These are phyloP conservation scores for Cercospora brassicicola DNA, from an alignment of 2,329 filamentous ascomycete genomes.

Conservation along the genomic window DNA sequence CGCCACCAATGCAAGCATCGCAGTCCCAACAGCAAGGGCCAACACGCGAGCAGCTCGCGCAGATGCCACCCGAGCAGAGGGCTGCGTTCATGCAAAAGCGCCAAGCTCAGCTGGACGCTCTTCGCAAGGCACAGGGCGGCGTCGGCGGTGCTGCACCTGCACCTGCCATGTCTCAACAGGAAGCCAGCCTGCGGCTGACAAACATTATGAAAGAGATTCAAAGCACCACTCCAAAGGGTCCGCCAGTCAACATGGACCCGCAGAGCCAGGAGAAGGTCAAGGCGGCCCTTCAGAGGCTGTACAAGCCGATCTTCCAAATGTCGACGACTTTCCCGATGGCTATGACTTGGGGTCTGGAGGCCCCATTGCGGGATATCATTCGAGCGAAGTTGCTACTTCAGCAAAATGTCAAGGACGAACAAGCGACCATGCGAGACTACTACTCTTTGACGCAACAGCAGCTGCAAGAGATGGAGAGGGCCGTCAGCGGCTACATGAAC, in stretches of 20 bases:
- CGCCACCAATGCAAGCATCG: conserved; percentile 31
- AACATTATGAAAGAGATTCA: conserved; percentile 28
- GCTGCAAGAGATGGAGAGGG: conserved; percentile 28
- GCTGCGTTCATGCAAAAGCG: conserved; percentile 13
- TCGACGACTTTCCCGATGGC: conserved; percentile 29
- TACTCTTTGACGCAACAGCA: conserved; percentile 33
- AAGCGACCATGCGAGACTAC: conserved; percentile 33
- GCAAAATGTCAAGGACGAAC: conserved; percentile 32
- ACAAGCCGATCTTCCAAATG: conserved; percentile 29
- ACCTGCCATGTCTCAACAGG: not conserved
- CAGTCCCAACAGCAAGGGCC: conserved; percentile 23
- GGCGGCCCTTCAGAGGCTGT: conserved; percentile 32
- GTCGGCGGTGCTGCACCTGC: not conserved
- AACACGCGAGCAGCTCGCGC: conserved; percentile 30
- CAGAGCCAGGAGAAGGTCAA: conserved; percentile 24
- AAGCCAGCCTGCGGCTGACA: conserved; percentile 7
- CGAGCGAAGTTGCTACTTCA: conserved; percentile 31
- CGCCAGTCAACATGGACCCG: conserved; percentile 29
- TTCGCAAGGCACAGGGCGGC: conserved; percentile 32
- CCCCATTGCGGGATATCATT: conserved; percentile 31
- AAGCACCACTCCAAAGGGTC: conserved; percentile 31
- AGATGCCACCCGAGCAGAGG: conserved; percentile 26
- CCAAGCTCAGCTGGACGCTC: conserved; percentile 26
- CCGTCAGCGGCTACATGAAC: conserved; percentile 30
- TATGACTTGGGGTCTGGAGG: conserved; percentile 22